A percentile compares a stretch with the other conserved stretches of the same genome.
phyloP scores from a whole-genome alignment of 768 basidiomycete genomes.

The Leucocoprinus birnbaumii region DNA sequence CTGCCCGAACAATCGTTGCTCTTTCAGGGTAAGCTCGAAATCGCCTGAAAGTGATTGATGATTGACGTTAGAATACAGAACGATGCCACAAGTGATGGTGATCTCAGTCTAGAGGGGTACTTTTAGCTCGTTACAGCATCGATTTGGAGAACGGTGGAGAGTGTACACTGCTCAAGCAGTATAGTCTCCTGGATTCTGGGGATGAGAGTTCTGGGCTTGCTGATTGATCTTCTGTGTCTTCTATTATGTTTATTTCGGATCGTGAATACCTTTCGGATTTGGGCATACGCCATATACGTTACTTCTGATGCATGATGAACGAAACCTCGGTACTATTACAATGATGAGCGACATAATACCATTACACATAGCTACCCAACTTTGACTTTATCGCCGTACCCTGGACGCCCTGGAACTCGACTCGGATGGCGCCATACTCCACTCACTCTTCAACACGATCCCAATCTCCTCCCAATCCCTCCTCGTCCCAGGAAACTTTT shows the following conservation, averaged over 20 bases:
- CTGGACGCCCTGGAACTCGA: too few species aligned
- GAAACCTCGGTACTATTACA: too few species aligned
- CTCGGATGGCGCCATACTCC: conserved; percentile 3
- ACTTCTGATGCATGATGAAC: too few species aligned
- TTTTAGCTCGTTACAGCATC: conserved; percentile 95
- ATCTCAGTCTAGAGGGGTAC: conserved; percentile 91
- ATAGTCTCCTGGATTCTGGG: conserved; percentile 36
- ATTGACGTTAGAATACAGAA: conserved; percentile 39
- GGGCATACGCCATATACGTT: too few species aligned
- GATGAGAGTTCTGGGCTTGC: conserved; percentile 7
- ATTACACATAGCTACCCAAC: too few species aligned
- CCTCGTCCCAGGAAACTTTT: conserved; percentile 15
- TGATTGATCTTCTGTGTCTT: background rate
- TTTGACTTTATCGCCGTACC: too few species aligned
- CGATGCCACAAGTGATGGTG: conserved; percentile 96
- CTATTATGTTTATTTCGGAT: too few species aligned
- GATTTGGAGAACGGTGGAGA: conserved; percentile 96
- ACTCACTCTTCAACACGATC: conserved; percentile 11
- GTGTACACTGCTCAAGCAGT: conserved; percentile 93
- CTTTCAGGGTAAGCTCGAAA: conserved; percentile 88
- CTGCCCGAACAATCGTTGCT: conserved; percentile 83
- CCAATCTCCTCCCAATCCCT: conserved; percentile 20
- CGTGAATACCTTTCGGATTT: too few species aligned
- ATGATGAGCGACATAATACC: too few species aligned
- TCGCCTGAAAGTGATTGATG: too few species aligned